Base-by-base conservation (phyloP, 2,329 filamentous ascomycete species). In the Didymella keratinophila region DNA sequence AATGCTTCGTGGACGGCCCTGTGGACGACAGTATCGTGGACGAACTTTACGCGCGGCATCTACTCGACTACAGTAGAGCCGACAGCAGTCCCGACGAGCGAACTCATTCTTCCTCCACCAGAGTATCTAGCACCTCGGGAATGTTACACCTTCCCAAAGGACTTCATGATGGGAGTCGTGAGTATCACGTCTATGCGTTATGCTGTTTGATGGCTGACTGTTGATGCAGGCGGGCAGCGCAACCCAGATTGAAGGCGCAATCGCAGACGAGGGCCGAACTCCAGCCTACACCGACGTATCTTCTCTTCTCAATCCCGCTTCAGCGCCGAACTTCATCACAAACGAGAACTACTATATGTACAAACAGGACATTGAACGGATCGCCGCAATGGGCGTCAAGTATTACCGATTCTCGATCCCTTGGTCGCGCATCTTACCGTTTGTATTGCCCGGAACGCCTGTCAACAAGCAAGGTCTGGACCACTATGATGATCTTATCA, bases 261-360 rank as follows among this genome's bases (percentile, higher is more conserved):
- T 73, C n/a, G 70, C 70, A n/a, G 70, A 73, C 18, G 68, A 73
- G 52, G 70, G 70, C 11, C 66, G 70, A 20, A 66, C 66, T 12
- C 70, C 71, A 37, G 59, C 51, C 10, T 59, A 69, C 34, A 64
- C 63, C 20, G 70, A 72, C 43, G 59, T 58, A 8, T 36, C 60
- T 10, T 60, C 42, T 32, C 47, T 70, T 1, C 25, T 59, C 10
- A 58, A 20, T 3, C 63, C 65, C 3, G 61, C 46, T 10, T 23
- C 44, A 3, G n/a, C 61, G 5, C 36, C 61, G 4, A 60, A 71
- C 41, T 69, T 60, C n/a, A 46, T 68, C 8, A 79, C 80, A 2
- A 83, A 80, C 41, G 81, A 83, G 70, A 79, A 84, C 54, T 85
- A 85, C 66, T 85, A 83, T 59, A 70, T 83, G 8, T 86, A 85